These are phyloP conservation scores for Neofusicoccum cordaticola DNA, from an alignment of 2,329 filamentous ascomycete species.

Conservation along the genomic window DNA sequence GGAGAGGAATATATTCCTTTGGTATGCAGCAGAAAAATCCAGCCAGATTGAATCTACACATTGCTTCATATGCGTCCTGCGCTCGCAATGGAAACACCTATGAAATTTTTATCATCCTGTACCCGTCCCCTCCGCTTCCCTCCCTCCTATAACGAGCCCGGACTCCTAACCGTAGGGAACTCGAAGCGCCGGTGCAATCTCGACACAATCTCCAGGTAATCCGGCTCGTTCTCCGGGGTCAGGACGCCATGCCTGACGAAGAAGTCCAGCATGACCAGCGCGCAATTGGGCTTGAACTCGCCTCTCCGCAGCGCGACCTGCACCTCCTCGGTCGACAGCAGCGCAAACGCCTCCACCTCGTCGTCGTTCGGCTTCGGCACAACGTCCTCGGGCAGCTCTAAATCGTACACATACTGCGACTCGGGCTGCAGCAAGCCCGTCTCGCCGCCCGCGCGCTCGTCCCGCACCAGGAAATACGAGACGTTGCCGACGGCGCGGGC, in stretches of 20 bases:
- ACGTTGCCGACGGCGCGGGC: slow-evolving; percentile 65
- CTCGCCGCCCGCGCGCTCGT: slow-evolving; percentile 74
- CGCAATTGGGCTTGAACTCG: slow-evolving; percentile 91
- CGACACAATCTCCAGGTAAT: slow-evolving; percentile 72
- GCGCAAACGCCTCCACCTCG: slow-evolving; percentile 81
- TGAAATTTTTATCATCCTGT: slow-evolving; percentile 22
- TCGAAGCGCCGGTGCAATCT: slow-evolving; percentile 76
- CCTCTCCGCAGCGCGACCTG: slow-evolving; percentile 66
- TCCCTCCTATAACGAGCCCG: slow-evolving; percentile 29
- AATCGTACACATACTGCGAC: slow-evolving; percentile 85
- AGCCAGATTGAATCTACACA: neutral
- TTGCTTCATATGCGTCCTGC: slow-evolving; percentile 26
- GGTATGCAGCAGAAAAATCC: slow-evolving; percentile 11
- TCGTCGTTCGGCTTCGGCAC: slow-evolving; percentile 76
- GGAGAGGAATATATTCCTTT: neutral
- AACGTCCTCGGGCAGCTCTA: slow-evolving; percentile 69
- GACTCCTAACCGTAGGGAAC: slow-evolving; percentile 56
- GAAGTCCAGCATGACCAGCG: slow-evolving; percentile 81
- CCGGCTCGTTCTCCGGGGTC: slow-evolving; percentile 72
- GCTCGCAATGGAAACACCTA: slow-evolving; percentile 18
- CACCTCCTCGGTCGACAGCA: slow-evolving; percentile 76
- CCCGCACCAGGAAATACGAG: slow-evolving; percentile 81
- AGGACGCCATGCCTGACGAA: slow-evolving; percentile 81
- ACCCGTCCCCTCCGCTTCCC: slow-evolving; percentile 20
- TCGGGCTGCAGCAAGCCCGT: slow-evolving; percentile 82